Evolutionary conservation across 1,139 yeast species (phyloP), one percentile per base, ranked within the genome.

Genomic region (Yamadazyma songkhlaensis): DNA sequence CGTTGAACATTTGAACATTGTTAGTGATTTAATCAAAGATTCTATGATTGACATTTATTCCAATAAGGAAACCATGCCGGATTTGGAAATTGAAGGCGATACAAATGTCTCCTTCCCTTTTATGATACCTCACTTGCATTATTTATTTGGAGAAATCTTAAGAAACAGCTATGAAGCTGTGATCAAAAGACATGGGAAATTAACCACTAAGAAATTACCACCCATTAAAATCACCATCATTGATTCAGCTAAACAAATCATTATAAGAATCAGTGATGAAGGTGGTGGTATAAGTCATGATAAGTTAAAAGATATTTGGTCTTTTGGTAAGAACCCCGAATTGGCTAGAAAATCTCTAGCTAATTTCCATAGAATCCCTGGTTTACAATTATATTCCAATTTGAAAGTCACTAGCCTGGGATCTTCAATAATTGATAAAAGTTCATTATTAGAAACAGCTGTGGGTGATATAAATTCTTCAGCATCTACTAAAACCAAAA

Each of bases 81-180:
- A 81, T 39, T 60, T 90, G 31, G 71, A 76, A 9, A 73, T 90
- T 12, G 86, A 84, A 42, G 96, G 96, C 2, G 77, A 74, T 27
- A 49, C 64, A 7, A 69, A 74, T 40, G 69, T 87, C 12, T 71
- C 70, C 15, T 87, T 90, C 59, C 94, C 89, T 33, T 90, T 89
- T 53, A 75, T 90, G 70, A 82, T 83, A 9, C 83, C 92, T 2
- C 97, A 92, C 62, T 67, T 92, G 45, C 89, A 85, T 51, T 90
- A 87, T 57, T 70, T 90, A 40, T 67, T 89, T 40, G 95, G 96
- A 23, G 97, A 90, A 58, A 81, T 89, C 23, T 62, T 92, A 45
- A 73, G 97, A 45, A 90, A 92, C 56, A 78, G 94, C 3, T 77
- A 79, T 50, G 95, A 87, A 52, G 94, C 95, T 0, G 83, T 94